Evolutionary conservation across 495 filamentous ascomycete species (phyloP), one percentile per base, ranked within the genome.

Genomic region (Neurospora sp.): DNA sequence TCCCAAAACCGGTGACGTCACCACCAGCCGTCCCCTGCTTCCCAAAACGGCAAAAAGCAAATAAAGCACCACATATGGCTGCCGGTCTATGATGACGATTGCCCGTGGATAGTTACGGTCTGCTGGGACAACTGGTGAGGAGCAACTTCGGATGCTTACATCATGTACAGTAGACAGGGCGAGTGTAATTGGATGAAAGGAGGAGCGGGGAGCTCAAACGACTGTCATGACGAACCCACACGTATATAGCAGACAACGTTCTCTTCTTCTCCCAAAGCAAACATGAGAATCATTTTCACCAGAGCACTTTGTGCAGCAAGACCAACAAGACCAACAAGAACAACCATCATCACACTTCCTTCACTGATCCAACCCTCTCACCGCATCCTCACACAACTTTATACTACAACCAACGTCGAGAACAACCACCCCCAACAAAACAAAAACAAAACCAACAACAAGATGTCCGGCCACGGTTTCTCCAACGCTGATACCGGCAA

Each of bases 401-500:
- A 66, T 35, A 66, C 54, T 10, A 35, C 54, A 31, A 62, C 54
- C 54, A 66, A 66, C 54, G 5, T 60, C 49, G 7, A 60, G 49
- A 27, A 0, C 27, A 4, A 8, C 54, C 54, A 66, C 0, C 27
- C 31, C 27, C 20, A 10, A 8, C 46, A n/a, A n/a, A 46, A n/a
- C 42, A 46, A 46, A 35, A 37, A 4, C 12, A 35, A 27, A 5
- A 60, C 23, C 27, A 72, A 70, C 74, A 77, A 20, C 74, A 77
- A 20, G 35, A 83, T 84, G 82, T 73, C 81, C 4, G 37, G 73
- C 31, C 14, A 71, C 77, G 54, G 54, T 66, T 82, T 78, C 82
- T 88, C 89, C 80, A 91, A 92, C 81, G 85, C 91, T 44, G 83
- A 86, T 72, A 89, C 88, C 38, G 88, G 86, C 72, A 80, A 73